Base-by-base conservation (phyloP, 2,329 filamentous ascomycete species). In the Fusarium foetens region DNA sequence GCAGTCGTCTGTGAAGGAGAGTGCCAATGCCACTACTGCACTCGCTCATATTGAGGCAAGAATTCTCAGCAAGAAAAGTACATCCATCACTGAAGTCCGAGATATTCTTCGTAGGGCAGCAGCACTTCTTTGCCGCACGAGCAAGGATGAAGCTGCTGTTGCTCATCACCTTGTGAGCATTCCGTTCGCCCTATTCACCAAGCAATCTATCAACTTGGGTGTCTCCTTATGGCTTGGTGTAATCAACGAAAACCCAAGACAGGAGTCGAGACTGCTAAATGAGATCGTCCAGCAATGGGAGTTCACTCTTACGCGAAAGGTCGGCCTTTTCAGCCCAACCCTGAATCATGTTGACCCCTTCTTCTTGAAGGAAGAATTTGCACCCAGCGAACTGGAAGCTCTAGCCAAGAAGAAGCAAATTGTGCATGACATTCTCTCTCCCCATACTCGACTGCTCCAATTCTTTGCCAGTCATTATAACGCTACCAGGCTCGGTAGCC, bases 201-300 rank as follows among this genome's bases (percentile, higher is more conserved):
- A 97, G 80, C 93, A 97, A 77, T 96, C 95, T 4, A 96, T 99
- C 80, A 97, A 97, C 79, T 89, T 98, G 55, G 97, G 96, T 10
- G 93, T 98, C 39, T 98, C 96, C 8, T 85, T 99, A 11, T 99
- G 96, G 96, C 90, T 98, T 68, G 96, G 96, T 31, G 93, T 98
- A 19, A 97, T 98, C 77, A 96, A 98, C 76, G 96, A 99, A 80
- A 98, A 97, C 77, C 93, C 95, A 6, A 89, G 89, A 62, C 91
- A 98, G 81, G 94, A 97, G 80, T 89, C 95, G 13, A 91, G 94
- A 68, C 90, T 99, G 62, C 83, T 99, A 36, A 91, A 91, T 58
- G 94, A 97, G 79, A 93, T 98, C 75, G 92, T 93, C 14, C 92
- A 96, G 78, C 93, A 95, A 71, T 99, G 95, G 94, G 95, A 98